Conservation (phyloP, 2,329 filamentous ascomycete species). For the Lecanicillium sp. region DNA sequence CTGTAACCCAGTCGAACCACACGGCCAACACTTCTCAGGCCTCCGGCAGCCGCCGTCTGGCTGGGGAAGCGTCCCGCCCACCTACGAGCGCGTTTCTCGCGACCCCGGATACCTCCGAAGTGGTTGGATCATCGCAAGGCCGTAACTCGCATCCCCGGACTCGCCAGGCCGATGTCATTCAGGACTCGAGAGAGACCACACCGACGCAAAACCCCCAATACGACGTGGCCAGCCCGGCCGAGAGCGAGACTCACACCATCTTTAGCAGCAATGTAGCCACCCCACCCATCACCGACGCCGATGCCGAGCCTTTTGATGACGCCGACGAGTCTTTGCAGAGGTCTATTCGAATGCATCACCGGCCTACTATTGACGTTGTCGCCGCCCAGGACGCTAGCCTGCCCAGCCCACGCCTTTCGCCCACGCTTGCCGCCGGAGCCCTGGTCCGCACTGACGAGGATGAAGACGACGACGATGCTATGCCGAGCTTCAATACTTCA, state of each 20-base stretch:
- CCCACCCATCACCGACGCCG: conserved; percentile 67
- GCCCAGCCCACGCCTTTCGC: conserved; percentile 89
- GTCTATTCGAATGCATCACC: conserved; percentile 38
- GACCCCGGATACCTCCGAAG: conserved; percentile 52
- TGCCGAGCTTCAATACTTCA: conserved; percentile 20
- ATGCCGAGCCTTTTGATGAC: conserved; percentile 53
- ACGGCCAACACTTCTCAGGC: conserved; percentile 12
- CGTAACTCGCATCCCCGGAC: conserved; percentile 32
- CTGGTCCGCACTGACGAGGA: conserved; percentile 38
- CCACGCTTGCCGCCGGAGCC: conserved; percentile 70
- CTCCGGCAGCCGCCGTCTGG: conserved; percentile 5
- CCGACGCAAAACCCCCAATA: conserved; percentile 31
- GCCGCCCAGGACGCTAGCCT: conserved; percentile 82
- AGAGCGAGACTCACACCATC: conserved; percentile 49
- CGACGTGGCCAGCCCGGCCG: conserved; percentile 43
- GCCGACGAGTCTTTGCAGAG: conserved; percentile 41
- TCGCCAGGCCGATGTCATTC: conserved; percentile 31
- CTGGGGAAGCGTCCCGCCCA: conserved; percentile 5
- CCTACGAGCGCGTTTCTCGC: conserved; percentile 29
- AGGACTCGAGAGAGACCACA: conserved; percentile 37
- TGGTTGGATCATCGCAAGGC: conserved; percentile 20
- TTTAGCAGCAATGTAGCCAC: conserved; percentile 62
- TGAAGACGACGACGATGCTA: conserved; percentile 30
- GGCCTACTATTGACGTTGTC: conserved; percentile 57
- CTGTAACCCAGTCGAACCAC: conserved; percentile 11